phyloP scores from a whole-genome alignment of 768 basidiomycete genomes.

The Atractiella rhizophila region DNA sequence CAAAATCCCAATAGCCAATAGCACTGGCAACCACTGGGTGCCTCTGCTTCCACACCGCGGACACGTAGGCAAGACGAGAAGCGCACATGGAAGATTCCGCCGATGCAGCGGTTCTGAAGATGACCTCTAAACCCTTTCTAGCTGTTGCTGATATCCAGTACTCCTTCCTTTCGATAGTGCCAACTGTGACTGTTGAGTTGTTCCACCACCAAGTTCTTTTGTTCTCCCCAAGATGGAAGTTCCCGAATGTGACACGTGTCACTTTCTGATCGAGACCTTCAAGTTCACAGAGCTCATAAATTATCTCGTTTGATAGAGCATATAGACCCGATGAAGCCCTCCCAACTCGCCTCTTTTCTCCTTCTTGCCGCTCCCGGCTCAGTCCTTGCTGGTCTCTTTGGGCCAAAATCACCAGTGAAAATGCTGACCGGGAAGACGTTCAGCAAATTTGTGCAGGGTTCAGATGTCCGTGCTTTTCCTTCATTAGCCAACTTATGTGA shows the following conservation, averaged over 20 bases:
- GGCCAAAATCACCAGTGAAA: constrained; percentile 7
- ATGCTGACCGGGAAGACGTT: constrained; percentile 2
- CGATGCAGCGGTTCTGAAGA: too few species aligned
- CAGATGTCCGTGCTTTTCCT: background rate
- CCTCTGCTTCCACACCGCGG: background rate
- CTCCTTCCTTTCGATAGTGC: too few species aligned
- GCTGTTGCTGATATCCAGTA: too few species aligned
- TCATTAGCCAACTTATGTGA: background rate
- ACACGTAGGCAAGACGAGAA: too few species aligned
- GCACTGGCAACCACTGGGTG: background rate
- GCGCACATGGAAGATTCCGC: too few species aligned
- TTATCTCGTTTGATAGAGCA: background rate
- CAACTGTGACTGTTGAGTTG: too few species aligned
- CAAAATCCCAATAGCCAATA: background rate
- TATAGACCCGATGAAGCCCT: background rate
- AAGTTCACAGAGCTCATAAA: too few species aligned
- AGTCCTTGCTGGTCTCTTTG: constrained; percentile 1
- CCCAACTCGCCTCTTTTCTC: background rate
- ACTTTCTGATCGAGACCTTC: background rate
- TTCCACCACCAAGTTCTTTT: too few species aligned
- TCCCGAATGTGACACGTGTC: background rate
- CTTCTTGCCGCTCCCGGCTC: background rate
- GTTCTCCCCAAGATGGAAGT: too few species aligned
- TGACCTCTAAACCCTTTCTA: too few species aligned
- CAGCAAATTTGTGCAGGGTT: constrained; percentile 6